Evolutionary conservation across 495 filamentous ascomycete genomes (phyloP), one percentile per base, ranked within the genome.

Genomic region (Massariosphaeria phaeospora): DNA sequence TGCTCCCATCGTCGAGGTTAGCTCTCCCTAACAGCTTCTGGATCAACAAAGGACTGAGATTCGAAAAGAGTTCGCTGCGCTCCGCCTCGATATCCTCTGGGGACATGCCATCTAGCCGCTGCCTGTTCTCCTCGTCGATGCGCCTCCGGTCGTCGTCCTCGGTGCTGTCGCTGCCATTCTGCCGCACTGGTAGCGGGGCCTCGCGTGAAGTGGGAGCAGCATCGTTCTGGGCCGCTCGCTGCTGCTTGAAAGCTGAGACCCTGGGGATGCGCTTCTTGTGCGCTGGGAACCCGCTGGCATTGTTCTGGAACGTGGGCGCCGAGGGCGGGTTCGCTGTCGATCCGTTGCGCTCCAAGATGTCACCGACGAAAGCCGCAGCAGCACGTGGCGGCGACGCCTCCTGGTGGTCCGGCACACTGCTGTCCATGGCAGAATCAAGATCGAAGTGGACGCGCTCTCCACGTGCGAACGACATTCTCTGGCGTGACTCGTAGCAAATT

Each of bases 81-180:
- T 91, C 88, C 35, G 80, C 70, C 59, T 85, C 79, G 41, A 97
- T 95, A 67, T 96, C 85, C 27, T 80, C 75, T 0, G 79, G 70
- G 18, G 88, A 88, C 93, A 98, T 96, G 10, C 76, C 72, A 8
- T 84, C 83, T 38, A 98, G 64, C 40, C 79, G 76, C 48, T 82
- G 79, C 15, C 73, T 76, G 66, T 97, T 98, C 61, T 97, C 88
- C 63, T 85, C 76, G 63, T 86, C 84, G 61, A 98, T 96, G 1
- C 72, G 69, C 39, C 72, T 68, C 57, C 81, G 81, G 61, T 94
- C 85, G n/a, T 68, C 75, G 46, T 73, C 71, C 17, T 48, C 29
- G 26, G 18, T 13, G 12, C 7, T 39, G 17, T 6, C 13, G 8
- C 3, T 31, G 27, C 29, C 7, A 34, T 35, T 35, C 20, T 21